Conservation (phyloP, 306 rosid genomes). For the Rosa persica region DNA sequence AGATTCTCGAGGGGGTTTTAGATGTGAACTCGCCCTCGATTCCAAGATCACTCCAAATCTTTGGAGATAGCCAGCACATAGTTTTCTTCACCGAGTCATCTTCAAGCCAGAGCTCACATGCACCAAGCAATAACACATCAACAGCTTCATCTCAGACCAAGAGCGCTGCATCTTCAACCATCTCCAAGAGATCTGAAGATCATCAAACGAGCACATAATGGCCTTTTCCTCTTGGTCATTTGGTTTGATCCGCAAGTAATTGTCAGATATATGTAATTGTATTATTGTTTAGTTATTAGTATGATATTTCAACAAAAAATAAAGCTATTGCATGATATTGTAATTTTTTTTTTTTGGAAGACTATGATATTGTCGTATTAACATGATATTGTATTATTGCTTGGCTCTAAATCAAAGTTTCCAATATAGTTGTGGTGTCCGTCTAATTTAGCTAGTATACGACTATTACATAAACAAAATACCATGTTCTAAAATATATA, state of each 20-base stretch:
- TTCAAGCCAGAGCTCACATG: constrained; percentile 48
- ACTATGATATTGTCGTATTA: too few species aligned
- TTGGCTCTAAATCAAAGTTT: too few species aligned
- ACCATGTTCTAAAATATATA: too few species aligned
- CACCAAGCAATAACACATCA: constrained; percentile 34
- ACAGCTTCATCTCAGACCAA: constrained; percentile 40
- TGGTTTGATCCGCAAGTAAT: constrained; percentile 2
- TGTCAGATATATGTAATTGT: not conserved
- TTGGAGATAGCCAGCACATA: constrained; percentile 45
- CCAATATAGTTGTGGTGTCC: too few species aligned
- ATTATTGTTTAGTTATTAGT: not conserved
- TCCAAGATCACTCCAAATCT: constrained; percentile 54
- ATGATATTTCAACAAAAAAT: too few species aligned
- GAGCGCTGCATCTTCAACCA: constrained; percentile 33
- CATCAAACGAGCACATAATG: constrained; percentile 7
- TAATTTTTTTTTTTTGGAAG: too few species aligned
- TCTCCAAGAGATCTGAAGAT: constrained; percentile 23
- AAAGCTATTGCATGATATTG: not conserved
- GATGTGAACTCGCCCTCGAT: constrained; percentile 61
- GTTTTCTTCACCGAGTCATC: constrained; percentile 62
- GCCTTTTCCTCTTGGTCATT: constrained; percentile 7
- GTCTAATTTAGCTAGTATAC: too few species aligned
- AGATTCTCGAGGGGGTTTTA: constrained; percentile 65
- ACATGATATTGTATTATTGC: too few species aligned
- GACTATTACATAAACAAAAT: too few species aligned